phyloP scores from a whole-genome alignment of 805 yeast species.

The Suhomyces xylopsoci region DNA sequence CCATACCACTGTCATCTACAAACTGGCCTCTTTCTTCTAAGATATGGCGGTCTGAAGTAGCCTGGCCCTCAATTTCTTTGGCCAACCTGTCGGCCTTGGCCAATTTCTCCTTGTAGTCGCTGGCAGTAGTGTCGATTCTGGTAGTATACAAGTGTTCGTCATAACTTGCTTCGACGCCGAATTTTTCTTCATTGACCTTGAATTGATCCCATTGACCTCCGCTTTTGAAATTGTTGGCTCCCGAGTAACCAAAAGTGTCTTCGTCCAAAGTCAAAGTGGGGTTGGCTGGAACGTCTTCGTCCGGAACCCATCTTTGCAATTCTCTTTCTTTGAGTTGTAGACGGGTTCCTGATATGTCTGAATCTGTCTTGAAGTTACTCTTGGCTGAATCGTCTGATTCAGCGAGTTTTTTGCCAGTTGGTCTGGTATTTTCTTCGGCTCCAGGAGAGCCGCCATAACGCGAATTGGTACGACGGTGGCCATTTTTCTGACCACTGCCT shows the following conservation, averaged over 20 bases:
- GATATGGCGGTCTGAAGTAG: conserved; percentile 69
- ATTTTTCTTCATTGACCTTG: conserved; percentile 81
- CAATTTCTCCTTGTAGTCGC: conserved; percentile 64
- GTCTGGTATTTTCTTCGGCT: conserved; percentile 27
- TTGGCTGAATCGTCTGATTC: neutral
- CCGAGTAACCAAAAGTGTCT: conserved; percentile 10
- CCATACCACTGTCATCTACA: conserved; percentile 81
- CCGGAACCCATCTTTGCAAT: conserved; percentile 84
- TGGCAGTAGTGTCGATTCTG: conserved; percentile 61
- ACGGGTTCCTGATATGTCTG: conserved; percentile 63
- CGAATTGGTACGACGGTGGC: conserved; percentile 25
- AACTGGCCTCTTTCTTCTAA: conserved; percentile 87
- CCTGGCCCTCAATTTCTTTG: conserved; percentile 71
- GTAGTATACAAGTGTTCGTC: conserved; percentile 91
- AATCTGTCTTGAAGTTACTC: conserved; percentile 68
- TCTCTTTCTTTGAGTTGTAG: conserved; percentile 58
- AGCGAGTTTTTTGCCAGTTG: conserved; percentile 53
- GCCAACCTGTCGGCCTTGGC: conserved; percentile 78
- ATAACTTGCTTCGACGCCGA: conserved; percentile 80
- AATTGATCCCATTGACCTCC: conserved; percentile 83
- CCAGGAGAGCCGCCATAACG: conserved; percentile 9
- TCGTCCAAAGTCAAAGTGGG: conserved; percentile 37
- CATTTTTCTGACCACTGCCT: conserved; percentile 12
- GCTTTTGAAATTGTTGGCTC: conserved; percentile 5
- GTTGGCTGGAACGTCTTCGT: conserved; percentile 41